A percentile compares a stretch with the other conserved stretches of the same genome.
Evolutionary conservation across 2,329 filamentous ascomycete species (phyloP).

Genomic region (Rutstroemia sp.): DNA sequence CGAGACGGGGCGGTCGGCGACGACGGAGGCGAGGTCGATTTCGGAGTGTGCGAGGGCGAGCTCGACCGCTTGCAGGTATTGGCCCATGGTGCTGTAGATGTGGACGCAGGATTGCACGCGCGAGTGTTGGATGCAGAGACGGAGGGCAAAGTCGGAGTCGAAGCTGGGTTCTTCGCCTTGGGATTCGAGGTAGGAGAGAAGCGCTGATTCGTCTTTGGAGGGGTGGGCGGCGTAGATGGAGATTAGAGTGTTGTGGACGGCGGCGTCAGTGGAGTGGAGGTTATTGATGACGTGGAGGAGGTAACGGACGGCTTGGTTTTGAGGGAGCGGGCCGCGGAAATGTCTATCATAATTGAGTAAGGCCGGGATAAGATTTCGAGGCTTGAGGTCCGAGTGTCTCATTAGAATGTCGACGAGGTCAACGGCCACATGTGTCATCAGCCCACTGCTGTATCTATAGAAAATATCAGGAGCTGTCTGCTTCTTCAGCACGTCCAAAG

Average conservation of each 20-base stretch:
- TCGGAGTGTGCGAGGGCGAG: conserved; percentile 85
- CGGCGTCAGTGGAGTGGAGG: conserved; percentile 70
- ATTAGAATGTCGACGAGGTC: conserved; percentile 94
- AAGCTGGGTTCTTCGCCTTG: conserved; percentile 83
- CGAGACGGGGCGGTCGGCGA: conserved; percentile 78
- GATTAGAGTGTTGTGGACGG: conserved; percentile 93
- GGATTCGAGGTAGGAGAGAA: conserved; percentile 83
- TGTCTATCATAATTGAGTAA: conserved; percentile 88
- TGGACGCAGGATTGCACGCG: conserved; percentile 92
- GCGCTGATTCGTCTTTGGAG: conserved; percentile 73
- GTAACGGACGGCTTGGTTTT: conserved; percentile 91
- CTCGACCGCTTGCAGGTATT: conserved; percentile 89
- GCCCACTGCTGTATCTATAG: conserved; percentile 93
- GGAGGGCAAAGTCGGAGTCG: conserved; percentile 91
- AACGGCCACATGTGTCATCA: conserved; percentile 80
- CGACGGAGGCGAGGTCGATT: conserved; percentile 79
- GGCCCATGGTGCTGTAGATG: conserved; percentile 94
- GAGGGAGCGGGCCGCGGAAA: conserved; percentile 55
- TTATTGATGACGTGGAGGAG: conserved; percentile 89
- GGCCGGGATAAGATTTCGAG: conserved; percentile 84
- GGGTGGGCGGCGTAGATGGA: conserved; percentile 89
- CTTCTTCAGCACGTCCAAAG: conserved; percentile 80
- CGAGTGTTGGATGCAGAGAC: conserved; percentile 89
- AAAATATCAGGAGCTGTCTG: conserved; percentile 91
- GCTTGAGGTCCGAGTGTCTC: conserved; percentile 78